These are phyloP conservation scores for Borealophlyctis nickersoniae DNA, from an alignment of 192 early-diverging fungal species.

Conservation along the genomic window DNA sequence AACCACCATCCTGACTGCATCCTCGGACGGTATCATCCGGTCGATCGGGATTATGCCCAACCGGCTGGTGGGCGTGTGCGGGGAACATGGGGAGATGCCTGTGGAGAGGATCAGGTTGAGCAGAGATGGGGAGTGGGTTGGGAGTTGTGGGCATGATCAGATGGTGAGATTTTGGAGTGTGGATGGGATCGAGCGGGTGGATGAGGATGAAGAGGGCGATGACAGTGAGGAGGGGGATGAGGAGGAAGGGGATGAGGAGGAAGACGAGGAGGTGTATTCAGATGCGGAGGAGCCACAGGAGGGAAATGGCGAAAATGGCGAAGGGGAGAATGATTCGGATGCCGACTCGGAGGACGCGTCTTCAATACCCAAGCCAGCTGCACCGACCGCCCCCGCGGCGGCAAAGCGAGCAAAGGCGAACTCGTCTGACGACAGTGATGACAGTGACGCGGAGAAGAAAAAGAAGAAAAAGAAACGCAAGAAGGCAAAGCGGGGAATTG, in stretches of 20 bases:
- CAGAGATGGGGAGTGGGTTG: conserved; percentile 71
- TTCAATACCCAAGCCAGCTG: neutral
- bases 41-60: conserved; percentile 89
- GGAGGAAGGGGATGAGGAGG: conserved; percentile 76
- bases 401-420: neutral
- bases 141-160: conserved; percentile 82
- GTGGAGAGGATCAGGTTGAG: conserved; percentile 78
- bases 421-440: conserved; percentile 21
- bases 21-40: conserved; percentile 83
- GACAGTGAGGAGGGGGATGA: conserved; percentile 62
- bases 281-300: conserved; percentile 5
- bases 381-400: neutral
- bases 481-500: conserved; percentile 35
- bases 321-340: conserved; percentile 3
- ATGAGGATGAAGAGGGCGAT: conserved; percentile 50
- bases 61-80: conserved; percentile 82
- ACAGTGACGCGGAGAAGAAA: conserved; percentile 14
- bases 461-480: conserved; percentile 38
- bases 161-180: conserved; percentile 82
- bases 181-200: conserved; percentile 42
- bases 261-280: conserved; percentile 66
- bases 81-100: conserved; percentile 85
- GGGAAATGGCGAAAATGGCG: neutral
- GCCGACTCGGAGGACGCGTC: neutral
- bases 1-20: conserved; percentile 81